A percentile compares a stretch with the other conserved stretches of the same genome.
phyloP scores from a whole-genome alignment of 2,329 filamentous ascomycete species.

The Colletotrichum limetticola region DNA sequence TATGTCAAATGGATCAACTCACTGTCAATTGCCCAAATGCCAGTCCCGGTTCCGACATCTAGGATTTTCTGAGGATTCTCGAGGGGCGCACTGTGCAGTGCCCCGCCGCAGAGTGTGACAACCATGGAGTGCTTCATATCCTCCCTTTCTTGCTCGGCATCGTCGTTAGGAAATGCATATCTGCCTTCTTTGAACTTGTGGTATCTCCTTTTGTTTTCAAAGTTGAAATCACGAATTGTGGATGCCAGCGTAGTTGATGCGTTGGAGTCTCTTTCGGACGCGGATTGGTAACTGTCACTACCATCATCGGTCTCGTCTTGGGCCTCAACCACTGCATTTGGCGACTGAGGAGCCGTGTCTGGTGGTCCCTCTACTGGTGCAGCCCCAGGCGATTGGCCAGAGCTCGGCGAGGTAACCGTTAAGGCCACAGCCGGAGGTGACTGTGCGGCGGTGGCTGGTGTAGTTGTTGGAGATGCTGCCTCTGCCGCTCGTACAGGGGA shows the following conservation, averaged over 20 bases:
- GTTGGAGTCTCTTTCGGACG: constrained; percentile 35
- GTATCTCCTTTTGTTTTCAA: constrained; percentile 55
- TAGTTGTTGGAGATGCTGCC: background rate
- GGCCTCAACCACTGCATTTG: background rate
- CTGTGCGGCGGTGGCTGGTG: background rate
- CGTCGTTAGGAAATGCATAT: constrained; percentile 54
- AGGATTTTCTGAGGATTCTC: constrained; percentile 3
- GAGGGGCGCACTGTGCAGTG: background rate
- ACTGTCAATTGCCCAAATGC: constrained; percentile 67
- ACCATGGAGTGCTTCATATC: constrained; percentile 45
- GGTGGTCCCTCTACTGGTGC: too few relatives aligned
- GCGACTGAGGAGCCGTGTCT: too few relatives aligned
- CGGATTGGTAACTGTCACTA: constrained; percentile 16
- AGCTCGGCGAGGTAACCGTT: too few relatives aligned
- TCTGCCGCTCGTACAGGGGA: background rate
- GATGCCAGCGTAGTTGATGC: constrained; percentile 45
- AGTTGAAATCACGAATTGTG: constrained; percentile 51
- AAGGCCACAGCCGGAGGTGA: too few relatives aligned
- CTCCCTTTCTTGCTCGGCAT: constrained; percentile 56
- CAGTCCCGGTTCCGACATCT: constrained; percentile 47
- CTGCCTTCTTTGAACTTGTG: constrained; percentile 53
- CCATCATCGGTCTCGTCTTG: constrained; percentile 5
- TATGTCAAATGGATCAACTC: constrained; percentile 27
- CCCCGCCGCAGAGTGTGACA: constrained; percentile 14
- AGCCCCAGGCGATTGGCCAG: background rate